Evolutionary conservation across 768 basidiomycete species (phyloP), one percentile per base, ranked within the genome.

Genomic region (Clitopilus hobsonii): DNA sequence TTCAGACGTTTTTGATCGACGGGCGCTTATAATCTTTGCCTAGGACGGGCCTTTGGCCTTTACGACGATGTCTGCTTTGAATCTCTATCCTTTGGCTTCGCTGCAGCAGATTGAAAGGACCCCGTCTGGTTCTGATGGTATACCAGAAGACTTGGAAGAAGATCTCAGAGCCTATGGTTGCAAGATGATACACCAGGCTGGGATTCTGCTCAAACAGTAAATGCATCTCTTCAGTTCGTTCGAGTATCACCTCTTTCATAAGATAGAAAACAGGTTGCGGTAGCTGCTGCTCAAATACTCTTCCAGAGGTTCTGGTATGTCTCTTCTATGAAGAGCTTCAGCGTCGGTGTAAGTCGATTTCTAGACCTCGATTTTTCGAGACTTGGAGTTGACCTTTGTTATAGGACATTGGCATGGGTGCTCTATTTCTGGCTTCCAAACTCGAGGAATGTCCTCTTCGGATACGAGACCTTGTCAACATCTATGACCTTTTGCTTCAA

Each of bases 291-390:
- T 0, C 95, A 98, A 67, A 92, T 98, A 27, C 74, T 99, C 1
- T 96, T 95, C 67, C 97, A 99, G 59, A 79, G 96, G 28, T 99
- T 99, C 76, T 98, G 90, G 90, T 98, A 83, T 71, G 91, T 96
- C 16, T 87, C 88, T 3, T 96, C 94, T 6, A 85, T 99, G 86
- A 90, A 90, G 67, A 91, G 94, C 54, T 99, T 94, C 70, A 88
- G 94, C 22, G 87, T 98, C 56, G 90, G 87, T 61, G 95, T 97
- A 63, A 69, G 91, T 74, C n/a, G n/a, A n/a, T n/a, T n/a, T n/a
- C n/a, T n/a, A n/a, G n/a, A n/a, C n/a, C n/a, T n/a, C n/a, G n/a
- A n/a, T n/a, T n/a, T n/a, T n/a, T n/a, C n/a, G n/a, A n/a, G n/a
- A n/a, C n/a, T n/a, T n/a, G n/a, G n/a, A n/a, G n/a, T n/a, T n/a